phyloP scores from a whole-genome alignment of 2,329 filamentous ascomycete species.

The Colletotrichum gigasporum region DNA sequence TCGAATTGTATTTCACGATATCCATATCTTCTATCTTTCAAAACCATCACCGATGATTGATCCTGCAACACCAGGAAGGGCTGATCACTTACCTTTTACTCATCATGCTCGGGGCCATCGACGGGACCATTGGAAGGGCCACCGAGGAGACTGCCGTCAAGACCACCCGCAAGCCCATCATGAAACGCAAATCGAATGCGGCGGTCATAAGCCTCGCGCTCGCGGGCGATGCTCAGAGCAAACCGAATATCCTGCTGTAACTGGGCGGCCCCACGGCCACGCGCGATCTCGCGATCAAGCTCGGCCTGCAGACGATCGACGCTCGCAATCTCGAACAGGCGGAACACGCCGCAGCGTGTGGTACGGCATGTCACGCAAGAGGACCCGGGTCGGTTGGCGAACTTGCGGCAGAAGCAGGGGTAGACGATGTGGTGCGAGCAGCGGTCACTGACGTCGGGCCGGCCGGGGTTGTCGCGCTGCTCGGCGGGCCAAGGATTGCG shows the following conservation, averaged over 20 bases:
- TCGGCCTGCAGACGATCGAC: neutral
- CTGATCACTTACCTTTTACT: no score
- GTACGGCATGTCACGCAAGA: neutral
- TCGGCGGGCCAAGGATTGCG: neutral
- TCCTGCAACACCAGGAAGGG: no score
- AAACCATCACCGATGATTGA: no score
- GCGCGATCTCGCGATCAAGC: neutral
- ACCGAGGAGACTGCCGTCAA: no score
- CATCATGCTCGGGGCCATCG: no score
- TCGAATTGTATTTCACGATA: no score
- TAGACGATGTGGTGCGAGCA: neutral
- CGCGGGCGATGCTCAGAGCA: neutral
- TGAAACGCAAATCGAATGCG: neutral
- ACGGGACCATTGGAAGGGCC: no score
- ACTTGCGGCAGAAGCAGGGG: conserved; percentile 12
- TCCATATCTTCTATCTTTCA: no score
- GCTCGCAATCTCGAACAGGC: neutral
- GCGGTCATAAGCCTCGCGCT: neutral
- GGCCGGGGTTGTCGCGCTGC: neutral
- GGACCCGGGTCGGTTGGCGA: neutral
- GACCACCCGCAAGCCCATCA: no score
- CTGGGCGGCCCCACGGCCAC: neutral
- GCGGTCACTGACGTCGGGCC: neutral
- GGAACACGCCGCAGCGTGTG: neutral
- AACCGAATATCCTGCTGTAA: neutral